These are phyloP conservation scores for Colletotrichum tropicicola DNA, from an alignment of 2,329 filamentous ascomycete species.

Conservation along the genomic window DNA sequence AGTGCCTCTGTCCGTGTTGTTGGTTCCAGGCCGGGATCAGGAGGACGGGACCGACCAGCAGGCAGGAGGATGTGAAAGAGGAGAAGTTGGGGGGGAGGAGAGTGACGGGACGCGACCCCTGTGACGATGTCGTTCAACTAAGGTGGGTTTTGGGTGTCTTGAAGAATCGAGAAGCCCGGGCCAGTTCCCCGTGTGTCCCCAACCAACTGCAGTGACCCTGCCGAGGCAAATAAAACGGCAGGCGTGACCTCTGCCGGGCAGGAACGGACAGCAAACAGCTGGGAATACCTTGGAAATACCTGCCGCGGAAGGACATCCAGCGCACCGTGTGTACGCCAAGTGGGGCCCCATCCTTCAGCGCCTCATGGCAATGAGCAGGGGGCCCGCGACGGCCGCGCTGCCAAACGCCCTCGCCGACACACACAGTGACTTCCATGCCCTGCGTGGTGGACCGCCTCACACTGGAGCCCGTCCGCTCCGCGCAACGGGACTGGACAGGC, in stretches of 20 bases:
- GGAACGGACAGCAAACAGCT: too few species aligned
- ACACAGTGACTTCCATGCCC: too few species aligned
- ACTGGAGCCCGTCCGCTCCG: background rate
- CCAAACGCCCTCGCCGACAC: background rate
- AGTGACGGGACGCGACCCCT: background rate
- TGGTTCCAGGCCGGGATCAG: background rate
- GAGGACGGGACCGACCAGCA: background rate
- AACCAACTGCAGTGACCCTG: constrained; percentile 5
- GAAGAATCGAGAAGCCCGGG: background rate
- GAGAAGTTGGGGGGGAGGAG: background rate
- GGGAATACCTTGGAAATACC: constrained; percentile 1
- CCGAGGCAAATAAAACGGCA: constrained; percentile 4
- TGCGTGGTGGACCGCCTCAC: too few species aligned
- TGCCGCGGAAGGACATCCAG: background rate
- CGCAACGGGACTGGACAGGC: background rate
- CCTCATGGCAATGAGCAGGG: constrained; percentile 11
- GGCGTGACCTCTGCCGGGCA: too few species aligned
- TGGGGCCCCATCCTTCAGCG: constrained; percentile 26
- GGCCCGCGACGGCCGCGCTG: background rate
- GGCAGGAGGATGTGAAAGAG: background rate
- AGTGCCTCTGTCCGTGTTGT: background rate
- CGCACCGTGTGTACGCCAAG: constrained; percentile 14
- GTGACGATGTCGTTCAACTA: constrained; percentile 30
- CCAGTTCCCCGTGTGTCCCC: background rate
- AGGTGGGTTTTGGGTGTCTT: constrained; percentile 9